These are phyloP conservation scores for Russula lepida DNA, from an alignment of 768 basidiomycete genomes.

Conservation along the genomic window DNA sequence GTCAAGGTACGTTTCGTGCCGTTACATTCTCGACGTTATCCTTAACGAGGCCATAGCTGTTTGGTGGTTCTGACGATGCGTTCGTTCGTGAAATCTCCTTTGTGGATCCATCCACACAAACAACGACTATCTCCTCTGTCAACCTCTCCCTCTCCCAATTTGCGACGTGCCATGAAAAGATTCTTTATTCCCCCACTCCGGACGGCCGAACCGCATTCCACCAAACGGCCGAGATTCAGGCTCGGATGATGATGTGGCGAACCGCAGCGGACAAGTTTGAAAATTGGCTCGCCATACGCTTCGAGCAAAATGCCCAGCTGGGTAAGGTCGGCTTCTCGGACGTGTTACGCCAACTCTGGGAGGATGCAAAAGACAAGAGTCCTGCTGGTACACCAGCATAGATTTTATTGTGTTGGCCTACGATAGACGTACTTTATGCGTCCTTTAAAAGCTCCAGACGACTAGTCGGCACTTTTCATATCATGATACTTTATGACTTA, in stretches of 20 bases:
- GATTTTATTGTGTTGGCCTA: constrained; percentile 14
- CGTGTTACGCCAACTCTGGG: constrained; percentile 73
- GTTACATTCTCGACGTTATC: neutral
- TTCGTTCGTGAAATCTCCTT: constrained; percentile 94
- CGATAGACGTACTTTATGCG: constrained; percentile 21
- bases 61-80: constrained; percentile 89
- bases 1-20: constrained; percentile 57
- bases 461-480: constrained; percentile 10
- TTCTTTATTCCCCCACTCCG: constrained; percentile 73
- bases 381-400: constrained; percentile 27
- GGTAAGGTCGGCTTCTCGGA: constrained; percentile 89
- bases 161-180: constrained; percentile 84
- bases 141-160: constrained; percentile 95
- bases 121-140: constrained; percentile 79
- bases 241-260: constrained; percentile 73
- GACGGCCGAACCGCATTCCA: constrained; percentile 58
- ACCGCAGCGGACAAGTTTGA: constrained; percentile 78
- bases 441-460: constrained; percentile 23
- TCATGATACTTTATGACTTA: constrained; percentile 25
- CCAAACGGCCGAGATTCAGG: constrained; percentile 90
- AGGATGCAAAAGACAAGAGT: constrained; percentile 50
- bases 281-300: constrained; percentile 77
- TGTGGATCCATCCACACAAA: constrained; percentile 74
- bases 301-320: constrained; percentile 84
- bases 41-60: constrained; percentile 42